Percentiles rank a stretch among this genome's conserved stretches.
These are phyloP conservation scores for Paradendryphiella salina DNA, from an alignment of 2,329 filamentous ascomycete species.

Conservation along the genomic window DNA sequence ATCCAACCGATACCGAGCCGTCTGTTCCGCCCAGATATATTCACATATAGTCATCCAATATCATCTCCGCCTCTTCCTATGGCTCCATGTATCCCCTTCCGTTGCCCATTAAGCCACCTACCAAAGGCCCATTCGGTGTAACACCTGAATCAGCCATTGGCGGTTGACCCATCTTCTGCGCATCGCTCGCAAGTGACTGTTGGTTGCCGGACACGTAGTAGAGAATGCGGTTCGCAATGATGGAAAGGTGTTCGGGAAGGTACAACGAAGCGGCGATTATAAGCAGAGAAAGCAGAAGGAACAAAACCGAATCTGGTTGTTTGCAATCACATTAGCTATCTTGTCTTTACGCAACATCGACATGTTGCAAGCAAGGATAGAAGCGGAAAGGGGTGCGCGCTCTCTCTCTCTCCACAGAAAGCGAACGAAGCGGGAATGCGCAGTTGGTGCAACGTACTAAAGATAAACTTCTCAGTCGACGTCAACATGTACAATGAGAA, in stretches of 20 bases:
- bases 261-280: conserved; percentile 87
- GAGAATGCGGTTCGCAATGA: conserved; percentile 81
- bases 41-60: neutral
- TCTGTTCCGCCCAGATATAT: neutral
- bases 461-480: conserved; percentile 92
- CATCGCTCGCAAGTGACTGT: conserved; percentile 25
- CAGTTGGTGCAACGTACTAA: conserved; percentile 67
- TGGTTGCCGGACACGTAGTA: conserved; percentile 93
- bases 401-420: neutral
- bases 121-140: conserved; percentile 13
- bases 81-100: conserved; percentile 31
- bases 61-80: conserved; percentile 7
- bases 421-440: neutral
- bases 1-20: neutral
- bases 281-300: conserved; percentile 85
- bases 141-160: conserved; percentile 8
- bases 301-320: conserved; percentile 77
- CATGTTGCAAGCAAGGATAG: neutral
- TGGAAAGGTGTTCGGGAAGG: conserved; percentile 85
- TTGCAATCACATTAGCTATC: neutral
- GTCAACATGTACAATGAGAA: conserved; percentile 98
- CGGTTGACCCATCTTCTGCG: conserved; percentile 19
- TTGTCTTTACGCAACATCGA: neutral
- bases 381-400: neutral
- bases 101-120: conserved; percentile 10